Percentiles rank a stretch among this genome's conserved stretches.
Evolutionary conservation across 495 filamentous ascomycete species (phyloP).

Genomic region (Pseudoneurospora amorphoporcata): DNA sequence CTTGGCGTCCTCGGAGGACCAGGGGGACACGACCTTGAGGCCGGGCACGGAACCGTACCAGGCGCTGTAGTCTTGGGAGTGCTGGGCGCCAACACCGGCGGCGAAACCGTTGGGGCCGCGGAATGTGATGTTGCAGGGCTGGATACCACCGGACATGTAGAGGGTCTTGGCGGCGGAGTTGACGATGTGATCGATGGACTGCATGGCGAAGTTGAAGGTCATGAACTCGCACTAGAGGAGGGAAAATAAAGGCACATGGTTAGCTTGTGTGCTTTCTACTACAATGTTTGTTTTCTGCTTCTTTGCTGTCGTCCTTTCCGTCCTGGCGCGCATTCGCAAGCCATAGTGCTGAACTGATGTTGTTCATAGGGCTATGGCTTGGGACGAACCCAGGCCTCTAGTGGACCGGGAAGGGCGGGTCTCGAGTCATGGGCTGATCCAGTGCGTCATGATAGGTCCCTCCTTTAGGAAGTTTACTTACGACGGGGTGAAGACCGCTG

Average conservation of each 20-base stretch:
- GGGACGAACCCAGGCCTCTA: background rate
- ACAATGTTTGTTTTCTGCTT: background rate
- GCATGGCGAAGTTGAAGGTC: slow-evolving; percentile 99
- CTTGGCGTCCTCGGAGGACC: slow-evolving; percentile 96
- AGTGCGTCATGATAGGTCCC: background rate
- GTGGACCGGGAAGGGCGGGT: background rate
- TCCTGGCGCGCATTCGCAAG: background rate
- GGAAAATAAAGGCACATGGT: background rate
- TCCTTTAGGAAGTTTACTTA: slow-evolving; percentile 37
- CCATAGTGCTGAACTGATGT: background rate
- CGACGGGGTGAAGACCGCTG: slow-evolving; percentile 85
- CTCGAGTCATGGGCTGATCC: background rate
- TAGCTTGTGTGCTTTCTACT: background rate
- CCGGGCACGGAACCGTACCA: slow-evolving; percentile 99
- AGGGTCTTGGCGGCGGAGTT: slow-evolving; percentile 98
- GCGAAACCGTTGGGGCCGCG: slow-evolving; percentile 98
- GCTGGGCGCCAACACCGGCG: slow-evolving; percentile 88
- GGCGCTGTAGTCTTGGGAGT: slow-evolving; percentile 95
- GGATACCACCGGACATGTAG: slow-evolving; percentile 99
- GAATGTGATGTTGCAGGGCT: slow-evolving; percentile 99
- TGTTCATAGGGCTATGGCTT: background rate
- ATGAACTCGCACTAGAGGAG: slow-evolving; percentile 84
- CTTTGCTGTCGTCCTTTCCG: background rate
- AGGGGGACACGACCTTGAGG: slow-evolving; percentile 91
- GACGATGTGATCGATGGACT: slow-evolving; percentile 98